Percentiles rank a stretch among this genome's conserved stretches.
phyloP scores from a whole-genome alignment of 352 stramenopile genomes.

The Phytophthora cryptogea region DNA sequence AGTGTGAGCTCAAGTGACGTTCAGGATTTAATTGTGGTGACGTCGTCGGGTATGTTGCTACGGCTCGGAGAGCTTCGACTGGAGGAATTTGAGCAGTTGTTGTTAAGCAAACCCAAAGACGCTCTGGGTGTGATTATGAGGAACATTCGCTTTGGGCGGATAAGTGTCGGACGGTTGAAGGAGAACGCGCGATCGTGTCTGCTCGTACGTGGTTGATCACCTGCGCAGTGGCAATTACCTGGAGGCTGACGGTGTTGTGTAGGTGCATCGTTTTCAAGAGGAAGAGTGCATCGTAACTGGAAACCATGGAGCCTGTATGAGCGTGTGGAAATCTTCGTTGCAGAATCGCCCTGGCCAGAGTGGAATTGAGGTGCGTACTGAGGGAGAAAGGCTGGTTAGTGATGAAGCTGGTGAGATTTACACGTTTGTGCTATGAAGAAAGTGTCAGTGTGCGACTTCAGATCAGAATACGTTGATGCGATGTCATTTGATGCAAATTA shows the following conservation, averaged over 20 bases:
- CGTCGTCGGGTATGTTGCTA: constrained; percentile 24
- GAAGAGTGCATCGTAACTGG: constrained; percentile 19
- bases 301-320: constrained; percentile 26
- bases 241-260: constrained; percentile 4
- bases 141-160: constrained; percentile 29
- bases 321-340: constrained; percentile 15
- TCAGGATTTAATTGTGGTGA: constrained; percentile 41
- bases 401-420: constrained; percentile 3
- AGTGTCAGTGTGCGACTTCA: constrained; percentile 23
- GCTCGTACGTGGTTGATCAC: constrained; percentile 15
- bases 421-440: constrained; percentile 14
- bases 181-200: constrained; percentile 20
- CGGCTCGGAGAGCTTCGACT: constrained; percentile 32
- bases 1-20: constrained; percentile 5
- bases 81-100: constrained; percentile 34
- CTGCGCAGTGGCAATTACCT: background rate
- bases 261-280: constrained; percentile 14
- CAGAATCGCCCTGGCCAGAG: background rate
- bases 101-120: constrained; percentile 16
- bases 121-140: constrained; percentile 31
- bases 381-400: background rate
- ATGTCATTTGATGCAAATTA: constrained; percentile 26
- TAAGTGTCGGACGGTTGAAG: constrained; percentile 20
- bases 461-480: constrained; percentile 7
- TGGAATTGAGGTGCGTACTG: constrained; percentile 25